These are phyloP conservation scores for Boletales sp. DNA, from an alignment of 768 basidiomycete species.

Conservation along the genomic window DNA sequence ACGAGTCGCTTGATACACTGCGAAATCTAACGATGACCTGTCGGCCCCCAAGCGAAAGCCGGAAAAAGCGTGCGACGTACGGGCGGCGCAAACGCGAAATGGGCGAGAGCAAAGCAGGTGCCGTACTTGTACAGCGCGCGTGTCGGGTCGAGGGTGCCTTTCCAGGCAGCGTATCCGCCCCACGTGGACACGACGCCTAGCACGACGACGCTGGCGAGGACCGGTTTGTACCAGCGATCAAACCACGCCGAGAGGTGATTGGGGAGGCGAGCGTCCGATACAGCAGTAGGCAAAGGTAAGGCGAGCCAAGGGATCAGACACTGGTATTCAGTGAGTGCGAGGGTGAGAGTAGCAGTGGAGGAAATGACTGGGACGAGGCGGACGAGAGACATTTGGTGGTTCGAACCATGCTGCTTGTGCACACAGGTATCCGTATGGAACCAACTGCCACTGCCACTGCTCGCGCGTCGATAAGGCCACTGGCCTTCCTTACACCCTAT, in stretches of 20 bases:
- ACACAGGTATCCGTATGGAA: too few relatives aligned
- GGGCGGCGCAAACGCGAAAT: slow-evolving; percentile 2
- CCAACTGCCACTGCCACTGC: too few relatives aligned
- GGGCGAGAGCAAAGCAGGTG: slow-evolving; percentile 4
- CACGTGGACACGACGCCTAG: background rate
- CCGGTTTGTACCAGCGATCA: background rate
- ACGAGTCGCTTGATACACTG: slow-evolving; percentile 2
- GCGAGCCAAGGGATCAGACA: background rate
- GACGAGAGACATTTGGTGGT: background rate
- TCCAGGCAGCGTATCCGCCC: background rate
- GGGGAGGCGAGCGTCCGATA: background rate
- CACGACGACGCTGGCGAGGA: background rate
- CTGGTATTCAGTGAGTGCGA: slow-evolving; percentile 2
- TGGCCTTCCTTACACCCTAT: too few relatives aligned
- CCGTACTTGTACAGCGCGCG: slow-evolving; percentile 1
- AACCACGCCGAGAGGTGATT: background rate
- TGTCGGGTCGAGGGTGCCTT: background rate
- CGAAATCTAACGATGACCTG: background rate
- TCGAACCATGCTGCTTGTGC: too few relatives aligned
- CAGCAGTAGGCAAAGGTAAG: background rate
- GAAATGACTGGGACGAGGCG: slow-evolving; percentile 2
- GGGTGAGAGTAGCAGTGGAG: slow-evolving; percentile 1
- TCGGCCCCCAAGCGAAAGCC: too few relatives aligned
- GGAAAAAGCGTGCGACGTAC: background rate
- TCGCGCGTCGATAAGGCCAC: too few relatives aligned